These are phyloP conservation scores for Hypoxylon rubiginosum DNA, from an alignment of 2,329 filamentous ascomycete genomes.

Conservation along the genomic window DNA sequence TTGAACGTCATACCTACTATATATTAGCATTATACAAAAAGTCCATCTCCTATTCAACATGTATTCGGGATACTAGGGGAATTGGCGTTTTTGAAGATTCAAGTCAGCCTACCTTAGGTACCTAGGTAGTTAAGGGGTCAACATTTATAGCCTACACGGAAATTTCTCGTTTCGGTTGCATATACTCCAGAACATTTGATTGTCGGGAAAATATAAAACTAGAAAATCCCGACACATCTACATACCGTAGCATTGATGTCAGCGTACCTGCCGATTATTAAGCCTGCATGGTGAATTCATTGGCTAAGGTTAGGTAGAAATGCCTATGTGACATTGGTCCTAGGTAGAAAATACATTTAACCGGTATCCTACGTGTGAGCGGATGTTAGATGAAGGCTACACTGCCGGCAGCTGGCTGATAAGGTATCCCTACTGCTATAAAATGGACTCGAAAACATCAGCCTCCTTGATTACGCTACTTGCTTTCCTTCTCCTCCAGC, in stretches of 20 bases:
- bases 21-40: too few species aligned
- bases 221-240: background rate
- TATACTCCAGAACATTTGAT: background rate
- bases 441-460: background rate
- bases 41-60: too few species aligned
- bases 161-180: too few species aligned
- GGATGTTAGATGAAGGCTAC: conserved; percentile 11
- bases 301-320: conserved; percentile 7
- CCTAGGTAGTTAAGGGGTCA: too few species aligned
- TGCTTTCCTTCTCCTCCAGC: background rate
- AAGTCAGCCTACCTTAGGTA: too few species aligned
- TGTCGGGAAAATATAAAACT: background rate
- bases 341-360: conserved; percentile 24
- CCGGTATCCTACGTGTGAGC: conserved; percentile 18
- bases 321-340: conserved; percentile 12
- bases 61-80: too few species aligned
- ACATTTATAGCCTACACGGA: too few species aligned
- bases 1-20: too few species aligned
- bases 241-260: conserved; percentile 5
- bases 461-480: background rate
- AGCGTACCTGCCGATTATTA: conserved; percentile 8
- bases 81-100: too few species aligned
- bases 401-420: conserved; percentile 7
- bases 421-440: conserved; percentile 13
- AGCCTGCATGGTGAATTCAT: conserved; percentile 12